phyloP scores from a whole-genome alignment of 352 stramenopile genomes.

The Globisporangium nagaii region DNA sequence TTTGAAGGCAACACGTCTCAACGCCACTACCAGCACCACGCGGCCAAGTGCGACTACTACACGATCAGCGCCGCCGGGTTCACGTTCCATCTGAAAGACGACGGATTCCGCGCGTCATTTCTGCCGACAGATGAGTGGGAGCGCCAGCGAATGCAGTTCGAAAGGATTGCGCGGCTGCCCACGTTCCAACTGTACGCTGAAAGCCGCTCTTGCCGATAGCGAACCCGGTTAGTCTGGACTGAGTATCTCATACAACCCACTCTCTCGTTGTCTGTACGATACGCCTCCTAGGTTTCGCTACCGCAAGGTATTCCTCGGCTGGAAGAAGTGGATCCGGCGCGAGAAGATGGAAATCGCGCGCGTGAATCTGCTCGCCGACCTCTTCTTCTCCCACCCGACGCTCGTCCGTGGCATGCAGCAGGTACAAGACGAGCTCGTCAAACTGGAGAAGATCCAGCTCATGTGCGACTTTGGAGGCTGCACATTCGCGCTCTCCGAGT shows the following conservation, averaged over 20 bases:
- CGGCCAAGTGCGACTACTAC: conserved; percentile 61
- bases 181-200: conserved; percentile 48
- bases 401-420: conserved; percentile 29
- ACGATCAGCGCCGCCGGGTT: conserved; percentile 51
- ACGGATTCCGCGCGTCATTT: conserved; percentile 38
- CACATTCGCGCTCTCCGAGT: conserved; percentile 23
- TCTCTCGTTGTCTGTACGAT: not conserved
- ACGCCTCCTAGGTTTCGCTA: conserved; percentile 64
- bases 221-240: no score
- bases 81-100: conserved; percentile 53
- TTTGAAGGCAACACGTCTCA: conserved; percentile 12
- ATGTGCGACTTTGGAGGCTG: conserved; percentile 44
- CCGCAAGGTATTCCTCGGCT: conserved; percentile 52
- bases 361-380: conserved; percentile 28
- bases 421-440: conserved; percentile 23
- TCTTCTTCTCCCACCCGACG: conserved; percentile 46
- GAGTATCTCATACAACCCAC: no score
- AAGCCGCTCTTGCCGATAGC: no score
- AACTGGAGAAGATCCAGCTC: conserved; percentile 25
- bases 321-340: conserved; percentile 46
- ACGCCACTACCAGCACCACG: conserved; percentile 17
- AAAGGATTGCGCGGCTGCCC: conserved; percentile 19
- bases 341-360: conserved; percentile 38
- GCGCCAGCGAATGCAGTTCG: conserved; percentile 40
- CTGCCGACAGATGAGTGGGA: conserved; percentile 45